Conservation (phyloP, 257 asterid genomes). For the Solanum pinnatisectum region DNA sequence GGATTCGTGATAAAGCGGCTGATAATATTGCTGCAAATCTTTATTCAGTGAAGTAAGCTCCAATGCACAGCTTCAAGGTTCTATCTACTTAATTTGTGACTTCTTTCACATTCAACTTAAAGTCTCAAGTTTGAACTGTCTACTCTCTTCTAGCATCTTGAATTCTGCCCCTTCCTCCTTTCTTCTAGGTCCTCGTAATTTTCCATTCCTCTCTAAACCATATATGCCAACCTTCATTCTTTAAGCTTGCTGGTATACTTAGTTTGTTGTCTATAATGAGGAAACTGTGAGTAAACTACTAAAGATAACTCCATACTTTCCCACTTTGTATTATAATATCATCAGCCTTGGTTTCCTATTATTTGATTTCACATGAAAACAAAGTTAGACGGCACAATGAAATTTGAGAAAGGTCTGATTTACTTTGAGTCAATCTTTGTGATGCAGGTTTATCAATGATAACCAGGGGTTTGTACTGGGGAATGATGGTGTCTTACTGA, state of each 20-base stretch:
- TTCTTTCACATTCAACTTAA: neutral
- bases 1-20: slow-evolving; percentile 93
- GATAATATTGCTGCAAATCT: slow-evolving; percentile 97
- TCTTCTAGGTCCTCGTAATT: neutral
- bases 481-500: slow-evolving; percentile 88
- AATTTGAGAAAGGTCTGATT: neutral
- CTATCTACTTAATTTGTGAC: neutral
- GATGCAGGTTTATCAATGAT: slow-evolving; percentile 73
- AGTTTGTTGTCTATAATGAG: neutral
- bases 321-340: neutral
- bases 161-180: neutral
- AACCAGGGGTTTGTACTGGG: slow-evolving; percentile 92
- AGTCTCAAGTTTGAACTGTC: neutral
- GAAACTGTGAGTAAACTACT: neutral
- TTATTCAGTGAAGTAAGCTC: slow-evolving; percentile 84
- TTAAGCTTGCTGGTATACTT: neutral
- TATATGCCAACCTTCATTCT: neutral
- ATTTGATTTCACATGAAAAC: neutral
- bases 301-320: neutral
- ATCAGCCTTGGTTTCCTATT: neutral
- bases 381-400: neutral
- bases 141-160: neutral
- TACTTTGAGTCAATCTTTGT: neutral
- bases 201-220: neutral
- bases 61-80: neutral